These are phyloP conservation scores for Serendipita vermifera DNA, from an alignment of 768 basidiomycete genomes.

Conservation along the genomic window DNA sequence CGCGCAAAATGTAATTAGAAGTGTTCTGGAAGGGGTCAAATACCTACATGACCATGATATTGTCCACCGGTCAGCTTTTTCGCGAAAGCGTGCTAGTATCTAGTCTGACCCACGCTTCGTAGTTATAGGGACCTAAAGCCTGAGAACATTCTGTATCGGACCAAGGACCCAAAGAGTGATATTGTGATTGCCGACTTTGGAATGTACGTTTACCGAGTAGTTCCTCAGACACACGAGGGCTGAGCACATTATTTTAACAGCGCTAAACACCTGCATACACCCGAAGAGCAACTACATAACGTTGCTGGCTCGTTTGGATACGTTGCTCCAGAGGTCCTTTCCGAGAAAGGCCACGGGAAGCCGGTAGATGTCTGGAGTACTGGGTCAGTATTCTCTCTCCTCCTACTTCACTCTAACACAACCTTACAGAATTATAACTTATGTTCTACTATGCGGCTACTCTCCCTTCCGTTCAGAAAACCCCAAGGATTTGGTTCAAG, in stretches of 20 bases:
- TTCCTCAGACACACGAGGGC: not conserved
- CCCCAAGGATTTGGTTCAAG: conserved; percentile 54
- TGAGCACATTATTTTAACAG: conserved; percentile 26
- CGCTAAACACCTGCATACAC: conserved; percentile 65
- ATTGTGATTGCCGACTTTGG: conserved; percentile 97
- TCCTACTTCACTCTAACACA: not conserved
- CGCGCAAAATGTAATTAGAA: conserved; percentile 67
- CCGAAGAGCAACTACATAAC: conserved; percentile 56
- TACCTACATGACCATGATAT: conserved; percentile 89
- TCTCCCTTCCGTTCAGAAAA: conserved; percentile 86
- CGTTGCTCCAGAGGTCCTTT: conserved; percentile 74
- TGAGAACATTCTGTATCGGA: conserved; percentile 90
- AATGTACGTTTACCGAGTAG: conserved; percentile 39
- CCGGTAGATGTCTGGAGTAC: conserved; percentile 90
- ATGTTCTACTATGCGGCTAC: conserved; percentile 90
- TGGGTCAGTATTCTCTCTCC: conserved; percentile 41
- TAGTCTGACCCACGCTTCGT: not conserved
- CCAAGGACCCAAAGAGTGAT: conserved; percentile 58
- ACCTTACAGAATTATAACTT: conserved; percentile 67
- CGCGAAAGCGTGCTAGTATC: not conserved
- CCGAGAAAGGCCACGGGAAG: conserved; percentile 74
- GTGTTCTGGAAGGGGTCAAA: conserved; percentile 68
- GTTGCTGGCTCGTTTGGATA: conserved; percentile 79
- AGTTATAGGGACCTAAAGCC: conserved; percentile 49
- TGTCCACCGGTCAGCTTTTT: conserved; percentile 51